Conservation (phyloP, 2,329 filamentous ascomycete genomes). For the Pseudocercospora vitis region DNA sequence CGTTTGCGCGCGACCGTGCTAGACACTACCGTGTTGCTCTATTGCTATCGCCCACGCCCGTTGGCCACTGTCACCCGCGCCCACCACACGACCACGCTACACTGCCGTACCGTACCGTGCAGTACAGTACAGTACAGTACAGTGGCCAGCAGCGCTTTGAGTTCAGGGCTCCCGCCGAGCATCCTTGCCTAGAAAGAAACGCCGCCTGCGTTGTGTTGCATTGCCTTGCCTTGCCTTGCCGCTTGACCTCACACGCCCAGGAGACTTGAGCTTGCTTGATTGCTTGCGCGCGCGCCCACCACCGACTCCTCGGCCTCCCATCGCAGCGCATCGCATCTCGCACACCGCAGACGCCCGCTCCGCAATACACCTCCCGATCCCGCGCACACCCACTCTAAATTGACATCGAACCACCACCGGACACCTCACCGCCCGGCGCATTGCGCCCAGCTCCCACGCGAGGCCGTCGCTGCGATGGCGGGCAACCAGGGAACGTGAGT, state of each 20-base stretch:
- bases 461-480: constrained; percentile 17
- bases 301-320: neutral
- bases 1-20: neutral
- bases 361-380: neutral
- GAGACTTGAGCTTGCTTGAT: constrained; percentile 1
- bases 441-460: constrained; percentile 11
- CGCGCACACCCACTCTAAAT: neutral
- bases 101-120: no score
- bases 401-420: neutral
- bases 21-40: neutral
- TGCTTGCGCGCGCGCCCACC: neutral
- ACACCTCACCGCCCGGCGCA: constrained; percentile 13
- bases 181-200: constrained; percentile 7
- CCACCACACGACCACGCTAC: neutral
- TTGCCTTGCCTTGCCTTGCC: neutral
- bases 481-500: constrained; percentile 22
- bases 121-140: no score
- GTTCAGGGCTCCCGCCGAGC: constrained; percentile 1
- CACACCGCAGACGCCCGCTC: no score
- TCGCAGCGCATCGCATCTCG: no score
- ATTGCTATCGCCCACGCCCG: constrained; percentile 1
- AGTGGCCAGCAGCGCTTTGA: no score
- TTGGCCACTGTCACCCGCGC: no score
- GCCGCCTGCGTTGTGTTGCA: neutral
- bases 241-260: constrained; percentile 4